Conservation (phyloP, 331 rosid genomes). For the Malus hybrid region DNA sequence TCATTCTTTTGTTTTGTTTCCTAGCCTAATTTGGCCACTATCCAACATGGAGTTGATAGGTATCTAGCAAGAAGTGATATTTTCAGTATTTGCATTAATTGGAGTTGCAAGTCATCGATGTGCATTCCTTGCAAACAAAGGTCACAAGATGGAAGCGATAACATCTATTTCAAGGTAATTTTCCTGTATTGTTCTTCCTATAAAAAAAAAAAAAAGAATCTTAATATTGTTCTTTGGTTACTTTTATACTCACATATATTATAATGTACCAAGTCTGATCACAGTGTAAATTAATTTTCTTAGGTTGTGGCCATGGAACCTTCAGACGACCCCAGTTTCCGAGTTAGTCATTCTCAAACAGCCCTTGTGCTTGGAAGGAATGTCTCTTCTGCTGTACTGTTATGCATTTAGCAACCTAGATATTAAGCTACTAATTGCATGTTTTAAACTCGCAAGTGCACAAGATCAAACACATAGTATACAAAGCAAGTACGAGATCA, state of each 20-base stretch:
- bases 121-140: constrained; percentile 70
- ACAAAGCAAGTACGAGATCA: no score
- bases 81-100: constrained; percentile 56
- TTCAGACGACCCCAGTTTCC: constrained; percentile 57
- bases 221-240: neutral
- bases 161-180: constrained; percentile 80
- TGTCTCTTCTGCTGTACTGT: constrained; percentile 58
- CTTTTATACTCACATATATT: constrained; percentile 1
- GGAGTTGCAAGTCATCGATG: constrained; percentile 68
- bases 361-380: constrained; percentile 94
- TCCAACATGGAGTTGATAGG: constrained; percentile 78
- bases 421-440: no score
- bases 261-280: constrained; percentile 16
- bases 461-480: no score
- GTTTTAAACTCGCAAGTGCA: no score
- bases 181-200: neutral
- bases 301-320: constrained; percentile 95
- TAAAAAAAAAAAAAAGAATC: neutral
- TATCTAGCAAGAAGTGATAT: constrained; percentile 70
- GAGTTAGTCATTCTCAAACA: constrained; percentile 55
- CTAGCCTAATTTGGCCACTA: no score
- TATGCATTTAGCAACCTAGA: no score
- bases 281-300: constrained; percentile 26
- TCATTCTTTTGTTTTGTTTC: no score
- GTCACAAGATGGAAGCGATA: constrained; percentile 21